phyloP scores from a whole-genome alignment of 176 grass and related monocot genomes.

The Oryza meyeriana region DNA sequence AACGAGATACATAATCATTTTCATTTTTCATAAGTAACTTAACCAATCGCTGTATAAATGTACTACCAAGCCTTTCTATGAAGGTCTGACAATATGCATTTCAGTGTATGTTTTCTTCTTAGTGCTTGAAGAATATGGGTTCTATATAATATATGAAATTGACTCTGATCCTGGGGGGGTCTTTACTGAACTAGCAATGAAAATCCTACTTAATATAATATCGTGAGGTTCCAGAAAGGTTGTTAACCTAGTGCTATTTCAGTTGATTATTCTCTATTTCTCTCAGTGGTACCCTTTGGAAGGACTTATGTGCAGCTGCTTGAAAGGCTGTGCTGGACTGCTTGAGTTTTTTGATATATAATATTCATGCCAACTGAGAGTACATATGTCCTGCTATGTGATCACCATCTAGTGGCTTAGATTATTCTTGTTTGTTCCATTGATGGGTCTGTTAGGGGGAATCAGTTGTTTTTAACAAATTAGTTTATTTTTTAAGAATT shows the following conservation, averaged over 20 bases:
- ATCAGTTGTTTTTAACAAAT: constrained; percentile 8
- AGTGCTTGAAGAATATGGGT: not conserved
- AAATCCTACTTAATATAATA: not conserved
- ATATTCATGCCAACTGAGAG: not conserved
- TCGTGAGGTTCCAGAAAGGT: constrained; percentile 1
- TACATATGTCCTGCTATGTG: not conserved
- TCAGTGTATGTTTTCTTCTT: not conserved
- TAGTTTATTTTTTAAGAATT: not conserved
- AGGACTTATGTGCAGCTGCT: not conserved
- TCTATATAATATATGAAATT: not conserved
- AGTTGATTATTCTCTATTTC: not conserved
- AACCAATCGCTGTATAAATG: not conserved
- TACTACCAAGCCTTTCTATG: not conserved
- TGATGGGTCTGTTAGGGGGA: not conserved
- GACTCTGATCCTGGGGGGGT: not conserved
- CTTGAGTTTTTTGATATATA: not conserved
- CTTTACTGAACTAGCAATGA: not conserved
- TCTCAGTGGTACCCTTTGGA: not conserved
- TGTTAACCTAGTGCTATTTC: not conserved
- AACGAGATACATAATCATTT: not conserved
- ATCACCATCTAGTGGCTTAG: not conserved
- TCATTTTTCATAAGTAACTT: constrained; percentile 2
- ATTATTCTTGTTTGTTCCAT: not conserved
- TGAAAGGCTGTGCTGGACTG: not conserved
- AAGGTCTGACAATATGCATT: not conserved